Percentiles rank a stretch among this genome's conserved stretches.
phyloP scores from a whole-genome alignment of 208 protist species.

The Leptomonas pyrrhocoris region DNA sequence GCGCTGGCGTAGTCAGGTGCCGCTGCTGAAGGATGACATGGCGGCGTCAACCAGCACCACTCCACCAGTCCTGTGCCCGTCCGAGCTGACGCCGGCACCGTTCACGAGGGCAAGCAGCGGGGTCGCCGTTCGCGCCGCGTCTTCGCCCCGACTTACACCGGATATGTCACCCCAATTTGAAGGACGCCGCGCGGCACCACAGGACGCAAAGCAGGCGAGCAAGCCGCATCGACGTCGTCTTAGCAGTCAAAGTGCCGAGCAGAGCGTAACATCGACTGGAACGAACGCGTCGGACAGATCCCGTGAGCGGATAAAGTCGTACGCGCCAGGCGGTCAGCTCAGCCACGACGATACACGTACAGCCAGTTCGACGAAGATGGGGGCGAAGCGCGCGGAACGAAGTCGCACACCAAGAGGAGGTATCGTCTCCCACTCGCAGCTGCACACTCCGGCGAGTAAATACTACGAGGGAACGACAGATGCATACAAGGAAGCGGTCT shows the following conservation, averaged over 20 bases:
- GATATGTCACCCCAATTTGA: not conserved
- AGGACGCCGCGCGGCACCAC: not conserved
- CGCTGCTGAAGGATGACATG: not conserved
- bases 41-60: not conserved
- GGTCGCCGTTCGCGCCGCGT: not conserved
- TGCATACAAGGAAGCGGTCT: not conserved
- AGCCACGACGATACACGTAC: not conserved
- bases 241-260: not conserved
- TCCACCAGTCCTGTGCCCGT: not conserved
- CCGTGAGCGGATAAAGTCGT: too few relatives aligned
- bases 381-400: not conserved
- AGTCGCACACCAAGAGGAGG: too few relatives aligned
- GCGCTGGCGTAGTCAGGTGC: slow-evolving; percentile 15
- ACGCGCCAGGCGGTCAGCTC: too few relatives aligned
- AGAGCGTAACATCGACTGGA: not conserved
- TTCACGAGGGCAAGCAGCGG: not conserved
- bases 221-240: not conserved
- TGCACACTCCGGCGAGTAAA: not conserved
- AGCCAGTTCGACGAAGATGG: not conserved
- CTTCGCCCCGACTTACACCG: not conserved
- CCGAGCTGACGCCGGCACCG: not conserved
- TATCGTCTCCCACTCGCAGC: not conserved
- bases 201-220: not conserved
- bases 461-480: not conserved
- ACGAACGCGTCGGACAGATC: not conserved